Evolutionary conservation across 1,139 yeast species (phyloP).

Genomic region (Blastobotrys proliferans): DNA sequence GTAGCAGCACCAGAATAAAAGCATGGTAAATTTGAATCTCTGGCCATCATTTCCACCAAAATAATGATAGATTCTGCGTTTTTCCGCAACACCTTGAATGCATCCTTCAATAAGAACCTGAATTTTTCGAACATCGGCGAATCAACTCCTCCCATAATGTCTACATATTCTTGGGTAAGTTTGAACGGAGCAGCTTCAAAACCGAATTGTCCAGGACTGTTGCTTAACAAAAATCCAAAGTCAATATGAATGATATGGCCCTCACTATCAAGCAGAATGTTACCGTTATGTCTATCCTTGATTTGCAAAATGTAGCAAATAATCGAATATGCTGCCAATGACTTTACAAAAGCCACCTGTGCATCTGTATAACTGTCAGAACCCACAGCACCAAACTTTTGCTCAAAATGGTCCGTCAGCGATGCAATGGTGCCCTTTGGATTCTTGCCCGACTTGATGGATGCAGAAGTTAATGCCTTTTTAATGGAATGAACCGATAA

Average conservation of each 20-base stretch:
- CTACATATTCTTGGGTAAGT: conserved; percentile 81
- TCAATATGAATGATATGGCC: conserved; percentile 96
- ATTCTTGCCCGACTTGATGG: conserved; percentile 61
- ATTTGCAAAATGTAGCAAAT: conserved; percentile 86
- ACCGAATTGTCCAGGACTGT: conserved; percentile 94
- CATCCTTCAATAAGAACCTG: conserved; percentile 57
- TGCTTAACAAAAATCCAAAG: conserved; percentile 87
- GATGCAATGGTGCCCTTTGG: conserved; percentile 67
- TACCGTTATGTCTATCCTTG: conserved; percentile 95
- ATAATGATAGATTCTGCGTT: conserved; percentile 69
- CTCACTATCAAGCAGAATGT: conserved; percentile 86
- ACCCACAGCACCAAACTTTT: conserved; percentile 60
- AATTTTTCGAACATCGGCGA: conserved; percentile 57
- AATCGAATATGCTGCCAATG: conserved; percentile 85
- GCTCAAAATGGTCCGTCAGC: conserved; percentile 68
- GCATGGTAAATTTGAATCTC: conserved; percentile 85
- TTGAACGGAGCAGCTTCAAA: conserved; percentile 98
- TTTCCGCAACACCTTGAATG: conserved; percentile 68
- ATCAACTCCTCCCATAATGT: conserved; percentile 73
- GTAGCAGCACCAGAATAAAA: conserved; percentile 85
- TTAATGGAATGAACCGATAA: conserved; percentile 90
- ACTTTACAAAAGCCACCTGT: conserved; percentile 74
- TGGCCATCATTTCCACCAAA: conserved; percentile 90
- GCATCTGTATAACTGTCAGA: conserved; percentile 59
- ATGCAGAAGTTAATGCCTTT: conserved; percentile 77